Evolutionary conservation across 495 filamentous ascomycete genomes (phyloP).

Genomic region (Neurospora sp.): DNA sequence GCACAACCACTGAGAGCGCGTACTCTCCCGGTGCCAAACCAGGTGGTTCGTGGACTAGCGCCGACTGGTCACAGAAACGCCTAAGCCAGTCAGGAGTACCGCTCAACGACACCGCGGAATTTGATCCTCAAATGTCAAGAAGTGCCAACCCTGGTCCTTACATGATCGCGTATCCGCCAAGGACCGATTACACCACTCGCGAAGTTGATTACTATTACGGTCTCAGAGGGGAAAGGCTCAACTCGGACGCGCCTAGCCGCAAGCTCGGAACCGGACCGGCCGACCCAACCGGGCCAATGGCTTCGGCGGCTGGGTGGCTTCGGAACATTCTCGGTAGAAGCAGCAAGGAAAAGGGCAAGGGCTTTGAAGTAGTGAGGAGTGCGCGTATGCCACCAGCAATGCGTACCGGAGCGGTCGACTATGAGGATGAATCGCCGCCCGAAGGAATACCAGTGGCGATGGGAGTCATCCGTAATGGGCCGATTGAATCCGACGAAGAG

Average conservation of each 20-base stretch:
- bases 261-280: conserved; percentile 88
- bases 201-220: conserved; percentile 96
- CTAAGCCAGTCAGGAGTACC: conserved; percentile 23
- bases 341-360: conserved; percentile 82
- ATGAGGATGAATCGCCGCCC: conserved; percentile 38
- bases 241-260: conserved; percentile 65
- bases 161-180: conserved; percentile 27
- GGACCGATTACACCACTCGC: conserved; percentile 79
- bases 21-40: conserved; percentile 26
- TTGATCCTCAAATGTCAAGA: conserved; percentile 30
- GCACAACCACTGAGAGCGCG: conserved; percentile 45
- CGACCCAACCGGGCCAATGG: conserved; percentile 84
- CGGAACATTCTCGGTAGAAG: conserved; percentile 68
- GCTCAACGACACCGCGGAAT: conserved; percentile 22
- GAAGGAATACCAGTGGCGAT: conserved; percentile 50
- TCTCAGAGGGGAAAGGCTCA: conserved; percentile 77
- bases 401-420: conserved; percentile 42
- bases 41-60: conserved; percentile 38
- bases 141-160: conserved; percentile 32
- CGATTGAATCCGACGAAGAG: conserved; percentile 51
- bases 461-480: conserved; percentile 44
- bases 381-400: conserved; percentile 56
- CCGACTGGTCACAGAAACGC: conserved; percentile 41
- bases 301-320: conserved; percentile 82
- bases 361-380: conserved; percentile 92